These are phyloP conservation scores for Davidsoniella eucalypti DNA, from an alignment of 2,329 filamentous ascomycete species.

Conservation along the genomic window DNA sequence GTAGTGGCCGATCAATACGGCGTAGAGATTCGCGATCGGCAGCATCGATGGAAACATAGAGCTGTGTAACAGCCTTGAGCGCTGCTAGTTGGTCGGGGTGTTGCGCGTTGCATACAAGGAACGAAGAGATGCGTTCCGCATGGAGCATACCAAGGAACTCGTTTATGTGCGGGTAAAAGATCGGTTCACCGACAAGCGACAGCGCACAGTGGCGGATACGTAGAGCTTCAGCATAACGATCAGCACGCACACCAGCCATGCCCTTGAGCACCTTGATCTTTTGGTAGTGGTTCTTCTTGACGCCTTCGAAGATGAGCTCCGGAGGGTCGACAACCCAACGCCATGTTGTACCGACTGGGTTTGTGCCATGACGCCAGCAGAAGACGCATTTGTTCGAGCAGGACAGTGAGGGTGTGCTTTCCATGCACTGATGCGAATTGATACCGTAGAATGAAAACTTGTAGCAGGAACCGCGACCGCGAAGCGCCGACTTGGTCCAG, in stretches of 20 bases:
- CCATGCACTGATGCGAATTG: conserved; percentile 93
- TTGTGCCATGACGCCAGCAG: conserved; percentile 96
- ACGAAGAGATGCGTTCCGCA: conserved; percentile 72
- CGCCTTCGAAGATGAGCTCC: conserved; percentile 74
- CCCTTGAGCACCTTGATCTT: conserved; percentile 97
- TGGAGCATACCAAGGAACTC: conserved; percentile 76
- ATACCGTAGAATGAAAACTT: conserved; percentile 98
- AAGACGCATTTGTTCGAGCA: conserved; percentile 99
- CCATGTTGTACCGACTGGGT: conserved; percentile 93
- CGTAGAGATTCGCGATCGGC: conserved; percentile 76
- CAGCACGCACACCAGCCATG: conserved; percentile 78
- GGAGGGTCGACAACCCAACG: conserved; percentile 89
- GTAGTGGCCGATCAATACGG: conserved; percentile 78
- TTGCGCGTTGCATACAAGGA: conserved; percentile 93
- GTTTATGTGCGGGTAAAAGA: conserved; percentile 97
- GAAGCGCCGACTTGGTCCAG: conserved; percentile 93
- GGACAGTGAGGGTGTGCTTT: conserved; percentile 85
- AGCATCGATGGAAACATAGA: conserved; percentile 93
- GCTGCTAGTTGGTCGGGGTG: conserved; percentile 79
- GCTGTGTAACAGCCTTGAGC: conserved; percentile 73
- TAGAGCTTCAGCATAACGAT: conserved; percentile 86
- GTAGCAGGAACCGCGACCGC: conserved; percentile 89
- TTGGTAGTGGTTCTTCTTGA: conserved; percentile 83
- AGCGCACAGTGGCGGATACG: conserved; percentile 84
- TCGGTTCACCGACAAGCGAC: conserved; percentile 88